These are phyloP conservation scores for Ascochyta clinopodiicola DNA, from an alignment of 2,329 filamentous ascomycete species.

Conservation along the genomic window DNA sequence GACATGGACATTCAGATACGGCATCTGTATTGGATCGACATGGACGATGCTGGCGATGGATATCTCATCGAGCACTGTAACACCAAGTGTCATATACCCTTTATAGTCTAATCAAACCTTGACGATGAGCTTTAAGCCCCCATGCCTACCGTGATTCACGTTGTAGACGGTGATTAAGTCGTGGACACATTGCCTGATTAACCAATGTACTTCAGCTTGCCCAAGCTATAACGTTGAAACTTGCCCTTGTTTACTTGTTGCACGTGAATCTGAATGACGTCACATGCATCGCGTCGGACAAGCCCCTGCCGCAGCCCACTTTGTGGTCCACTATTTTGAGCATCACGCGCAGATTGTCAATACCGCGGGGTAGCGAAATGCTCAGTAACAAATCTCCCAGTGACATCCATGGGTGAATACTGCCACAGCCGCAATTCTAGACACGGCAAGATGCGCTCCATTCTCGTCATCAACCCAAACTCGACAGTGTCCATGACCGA, in stretches of 20 bases:
- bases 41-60: too few relatives aligned
- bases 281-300: conserved; percentile 2
- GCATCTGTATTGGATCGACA: background rate
- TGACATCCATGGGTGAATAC: conserved; percentile 35
- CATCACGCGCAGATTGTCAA: conserved; percentile 19
- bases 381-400: background rate
- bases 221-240: background rate
- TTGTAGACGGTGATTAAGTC: background rate
- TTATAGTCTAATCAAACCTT: conserved; percentile 3
- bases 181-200: background rate
- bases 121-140: background rate
- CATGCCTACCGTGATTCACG: background rate
- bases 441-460: conserved; percentile 50
- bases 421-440: conserved; percentile 21
- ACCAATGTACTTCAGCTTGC: background rate
- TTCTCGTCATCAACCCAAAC: conserved; percentile 82
- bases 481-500: conserved; percentile 76
- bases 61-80: background rate
- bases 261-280: conserved; percentile 16
- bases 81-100: background rate
- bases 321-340: conserved; percentile 10
- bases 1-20: background rate
- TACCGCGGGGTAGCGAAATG: conserved; percentile 21
- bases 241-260: background rate
- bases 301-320: conserved; percentile 13